A percentile compares a stretch with the other conserved stretches of the same genome.
Evolutionary conservation across 139 green algal species (phyloP).

Genomic region (Pleodorina starrii): DNA sequence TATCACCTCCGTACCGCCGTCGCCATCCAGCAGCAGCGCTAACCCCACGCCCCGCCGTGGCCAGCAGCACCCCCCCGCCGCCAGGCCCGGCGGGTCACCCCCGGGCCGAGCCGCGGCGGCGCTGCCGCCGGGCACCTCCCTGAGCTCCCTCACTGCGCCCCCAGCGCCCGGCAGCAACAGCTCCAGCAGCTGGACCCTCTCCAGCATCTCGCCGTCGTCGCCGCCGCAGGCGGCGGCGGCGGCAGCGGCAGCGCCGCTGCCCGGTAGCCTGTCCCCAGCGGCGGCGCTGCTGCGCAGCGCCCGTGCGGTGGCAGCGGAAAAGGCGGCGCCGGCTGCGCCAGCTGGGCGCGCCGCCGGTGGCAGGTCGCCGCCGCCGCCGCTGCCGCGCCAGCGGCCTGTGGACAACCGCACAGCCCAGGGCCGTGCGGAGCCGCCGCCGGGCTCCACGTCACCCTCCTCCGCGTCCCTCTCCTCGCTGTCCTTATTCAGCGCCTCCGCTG

Average conservation of each 20-base stretch:
- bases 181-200: conserved; percentile 8
- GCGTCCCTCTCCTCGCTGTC: not conserved
- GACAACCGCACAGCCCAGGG: no score
- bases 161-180: not conserved
- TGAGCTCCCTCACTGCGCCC: not conserved
- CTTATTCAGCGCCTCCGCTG: no score
- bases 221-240: not conserved
- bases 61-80: not conserved
- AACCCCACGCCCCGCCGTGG: not conserved
- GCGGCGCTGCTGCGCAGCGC: not conserved
- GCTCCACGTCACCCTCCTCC: not conserved
- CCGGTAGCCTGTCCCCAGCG: not conserved
- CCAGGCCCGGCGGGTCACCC: not conserved
- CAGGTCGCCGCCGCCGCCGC: not conserved
- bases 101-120: no score
- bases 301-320: not conserved
- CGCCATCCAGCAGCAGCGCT: not conserved
- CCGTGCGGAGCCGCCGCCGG: not conserved
- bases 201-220: not conserved
- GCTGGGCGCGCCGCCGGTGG: not conserved
- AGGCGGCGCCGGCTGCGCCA: not conserved
- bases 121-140: not conserved
- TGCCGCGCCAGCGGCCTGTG: no score
- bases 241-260: not conserved
- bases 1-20: no score